These are phyloP conservation scores for Neurospora intermedia DNA, from an alignment of 495 filamentous ascomycete genomes.

Conservation along the genomic window DNA sequence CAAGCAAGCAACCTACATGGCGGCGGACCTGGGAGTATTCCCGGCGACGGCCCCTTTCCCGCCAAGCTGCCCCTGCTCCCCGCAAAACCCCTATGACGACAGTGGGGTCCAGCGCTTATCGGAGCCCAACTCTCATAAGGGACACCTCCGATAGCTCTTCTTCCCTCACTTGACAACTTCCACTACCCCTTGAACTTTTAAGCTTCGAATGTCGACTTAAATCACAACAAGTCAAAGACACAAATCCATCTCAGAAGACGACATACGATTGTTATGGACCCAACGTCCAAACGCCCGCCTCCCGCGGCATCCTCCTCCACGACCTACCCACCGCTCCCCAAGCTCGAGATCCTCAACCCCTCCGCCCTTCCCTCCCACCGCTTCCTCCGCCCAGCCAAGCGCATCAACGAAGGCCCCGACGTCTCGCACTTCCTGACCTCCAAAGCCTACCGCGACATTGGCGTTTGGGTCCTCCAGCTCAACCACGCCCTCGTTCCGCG, in stretches of 20 bases:
- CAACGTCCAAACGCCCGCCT: neutral
- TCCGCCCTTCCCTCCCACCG: constrained; percentile 12
- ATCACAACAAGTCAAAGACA: neutral
- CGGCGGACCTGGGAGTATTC: neutral
- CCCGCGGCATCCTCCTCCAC: neutral
- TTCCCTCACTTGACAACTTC: neutral
- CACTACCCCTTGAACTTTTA: neutral
- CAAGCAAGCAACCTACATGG: too few relatives aligned
- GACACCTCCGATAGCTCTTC: neutral
- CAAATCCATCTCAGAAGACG: neutral
- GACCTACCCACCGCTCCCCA: constrained; percentile 9
- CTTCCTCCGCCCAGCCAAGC: constrained; percentile 54
- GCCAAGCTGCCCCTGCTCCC: neutral
- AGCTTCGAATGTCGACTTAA: neutral
- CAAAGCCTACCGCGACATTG: constrained; percentile 74
- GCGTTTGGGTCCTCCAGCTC: constrained; percentile 77
- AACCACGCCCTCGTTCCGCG: constrained; percentile 79
- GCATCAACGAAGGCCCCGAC: constrained; percentile 72
- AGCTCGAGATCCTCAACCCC: constrained; percentile 24
- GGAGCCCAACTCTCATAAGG: neutral
- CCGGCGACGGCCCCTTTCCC: neutral
- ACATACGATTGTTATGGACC: neutral
- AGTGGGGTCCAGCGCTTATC: neutral
- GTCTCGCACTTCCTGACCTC: constrained; percentile 66
- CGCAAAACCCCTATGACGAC: neutral